Percentiles rank a stretch among this genome's conserved stretches.
Conservation (phyloP, 2,329 filamentous ascomycete species). For the Proliferodiscus dingleyae region DNA sequence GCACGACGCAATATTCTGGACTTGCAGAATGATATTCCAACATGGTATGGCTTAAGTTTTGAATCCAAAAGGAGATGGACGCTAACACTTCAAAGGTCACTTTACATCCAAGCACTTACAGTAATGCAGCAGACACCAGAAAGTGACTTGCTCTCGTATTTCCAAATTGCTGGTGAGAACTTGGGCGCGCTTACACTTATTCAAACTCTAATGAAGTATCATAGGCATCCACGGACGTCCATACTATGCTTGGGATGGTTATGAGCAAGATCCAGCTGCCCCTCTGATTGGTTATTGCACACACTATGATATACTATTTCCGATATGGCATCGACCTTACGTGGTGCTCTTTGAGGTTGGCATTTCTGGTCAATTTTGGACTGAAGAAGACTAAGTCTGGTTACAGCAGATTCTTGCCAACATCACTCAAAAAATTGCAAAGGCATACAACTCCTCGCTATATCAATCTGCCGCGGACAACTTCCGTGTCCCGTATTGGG, state of each 20-base stretch:
- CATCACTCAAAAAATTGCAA: constrained; percentile 43
- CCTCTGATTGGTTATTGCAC: constrained; percentile 49
- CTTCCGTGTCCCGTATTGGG: constrained; percentile 44
- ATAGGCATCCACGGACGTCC: constrained; percentile 13
- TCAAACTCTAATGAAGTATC: background rate
- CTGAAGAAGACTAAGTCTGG: constrained; percentile 2
- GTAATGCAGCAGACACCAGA: constrained; percentile 4
- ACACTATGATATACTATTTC: constrained; percentile 20
- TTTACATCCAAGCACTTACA: constrained; percentile 12
- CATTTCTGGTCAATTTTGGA: constrained; percentile 16
- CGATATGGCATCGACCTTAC: constrained; percentile 52
- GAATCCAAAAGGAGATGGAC: constrained; percentile 13
- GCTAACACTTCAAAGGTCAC: constrained; percentile 11
- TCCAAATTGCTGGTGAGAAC: constrained; percentile 10
- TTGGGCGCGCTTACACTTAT: background rate
- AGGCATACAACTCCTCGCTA: constrained; percentile 12
- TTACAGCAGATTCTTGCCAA: constrained; percentile 46
- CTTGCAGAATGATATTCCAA: constrained; percentile 18
- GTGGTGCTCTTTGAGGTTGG: constrained; percentile 48
- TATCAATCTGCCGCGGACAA: constrained; percentile 40
- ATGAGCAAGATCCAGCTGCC: background rate
- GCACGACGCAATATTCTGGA: constrained; percentile 21
- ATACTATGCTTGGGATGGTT: constrained; percentile 8
- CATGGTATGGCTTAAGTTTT: constrained; percentile 11
- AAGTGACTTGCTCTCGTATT: constrained; percentile 6